Evolutionary conservation across 768 basidiomycete genomes (phyloP).

Genomic region (Cystofilobasidium macerans): DNA sequence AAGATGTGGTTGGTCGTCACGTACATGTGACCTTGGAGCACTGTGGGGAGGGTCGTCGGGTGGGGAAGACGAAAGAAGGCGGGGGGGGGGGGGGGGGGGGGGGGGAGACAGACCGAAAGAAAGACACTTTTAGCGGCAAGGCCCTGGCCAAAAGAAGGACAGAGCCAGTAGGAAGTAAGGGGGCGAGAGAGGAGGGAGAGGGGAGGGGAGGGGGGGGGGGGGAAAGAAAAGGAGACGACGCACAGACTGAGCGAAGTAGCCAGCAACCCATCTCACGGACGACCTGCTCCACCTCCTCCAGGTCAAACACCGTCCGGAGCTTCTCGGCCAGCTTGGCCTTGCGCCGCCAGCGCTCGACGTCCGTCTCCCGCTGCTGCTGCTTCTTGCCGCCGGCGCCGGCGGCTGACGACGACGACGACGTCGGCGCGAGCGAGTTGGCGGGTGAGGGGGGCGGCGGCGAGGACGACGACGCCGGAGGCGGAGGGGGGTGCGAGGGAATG

Average conservation of each 20-base stretch:
- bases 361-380: neutral
- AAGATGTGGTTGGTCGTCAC: slow-evolving; percentile 85
- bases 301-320: slow-evolving; percentile 73
- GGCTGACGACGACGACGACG: neutral
- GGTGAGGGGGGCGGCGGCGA: neutral
- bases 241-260: slow-evolving; percentile 77
- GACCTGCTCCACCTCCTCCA: slow-evolving; percentile 72
- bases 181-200: neutral
- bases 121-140: too few relatives aligned
- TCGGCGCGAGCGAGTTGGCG: neutral
- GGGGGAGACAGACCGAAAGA: neutral
- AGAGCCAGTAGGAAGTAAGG: neutral
- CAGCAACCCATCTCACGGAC: slow-evolving; percentile 84
- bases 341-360: slow-evolving; percentile 15
- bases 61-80: neutral
- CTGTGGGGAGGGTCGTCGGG: slow-evolving; percentile 40
- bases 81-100: neutral
- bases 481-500: too few relatives aligned
- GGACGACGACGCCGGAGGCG: neutral
- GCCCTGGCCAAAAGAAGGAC: neutral
- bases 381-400: neutral
- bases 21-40: slow-evolving; percentile 96
- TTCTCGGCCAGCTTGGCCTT: slow-evolving; percentile 63
- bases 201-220: neutral
- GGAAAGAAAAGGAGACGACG: slow-evolving; percentile 39